phyloP scores from a whole-genome alignment of 805 yeast genomes.

The Candida endomychidarum region DNA sequence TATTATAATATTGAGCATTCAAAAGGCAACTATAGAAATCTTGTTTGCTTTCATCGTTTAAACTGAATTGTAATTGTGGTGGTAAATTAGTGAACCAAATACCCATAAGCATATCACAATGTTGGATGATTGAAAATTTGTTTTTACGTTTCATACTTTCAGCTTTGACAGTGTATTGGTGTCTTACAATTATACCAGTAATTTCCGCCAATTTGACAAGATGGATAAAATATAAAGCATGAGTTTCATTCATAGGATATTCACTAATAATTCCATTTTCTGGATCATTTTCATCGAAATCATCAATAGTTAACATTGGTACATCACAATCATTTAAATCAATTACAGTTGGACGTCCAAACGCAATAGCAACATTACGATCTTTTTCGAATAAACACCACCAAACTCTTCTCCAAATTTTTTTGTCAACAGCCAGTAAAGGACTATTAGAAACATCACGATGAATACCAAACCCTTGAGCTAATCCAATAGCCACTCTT shows the following conservation, averaged over 20 bases:
- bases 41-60: slow-evolving; percentile 53
- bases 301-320: slow-evolving; percentile 65
- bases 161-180: slow-evolving; percentile 70
- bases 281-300: slow-evolving; percentile 54
- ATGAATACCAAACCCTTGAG: slow-evolving; percentile 78
- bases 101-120: slow-evolving; percentile 75
- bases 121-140: slow-evolving; percentile 50
- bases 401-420: slow-evolving; percentile 68
- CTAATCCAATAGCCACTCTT: slow-evolving; percentile 64
- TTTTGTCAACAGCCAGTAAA: slow-evolving; percentile 39
- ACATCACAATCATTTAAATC: slow-evolving; percentile 75
- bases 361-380: slow-evolving; percentile 64
- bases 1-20: slow-evolving; percentile 69
- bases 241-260: slow-evolving; percentile 47
- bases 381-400: slow-evolving; percentile 77
- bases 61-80: slow-evolving; percentile 57
- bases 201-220: slow-evolving; percentile 67
- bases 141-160: slow-evolving; percentile 50
- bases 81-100: slow-evolving; percentile 74
- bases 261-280: slow-evolving; percentile 30
- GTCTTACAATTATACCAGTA: slow-evolving; percentile 64
- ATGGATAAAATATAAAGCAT: slow-evolving; percentile 60
- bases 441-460: slow-evolving; percentile 48
- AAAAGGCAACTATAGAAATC: slow-evolving; percentile 57
- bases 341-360: slow-evolving; percentile 70